Conservation (phyloP, 306 rosid species). For the Vigna trinervia region DNA sequence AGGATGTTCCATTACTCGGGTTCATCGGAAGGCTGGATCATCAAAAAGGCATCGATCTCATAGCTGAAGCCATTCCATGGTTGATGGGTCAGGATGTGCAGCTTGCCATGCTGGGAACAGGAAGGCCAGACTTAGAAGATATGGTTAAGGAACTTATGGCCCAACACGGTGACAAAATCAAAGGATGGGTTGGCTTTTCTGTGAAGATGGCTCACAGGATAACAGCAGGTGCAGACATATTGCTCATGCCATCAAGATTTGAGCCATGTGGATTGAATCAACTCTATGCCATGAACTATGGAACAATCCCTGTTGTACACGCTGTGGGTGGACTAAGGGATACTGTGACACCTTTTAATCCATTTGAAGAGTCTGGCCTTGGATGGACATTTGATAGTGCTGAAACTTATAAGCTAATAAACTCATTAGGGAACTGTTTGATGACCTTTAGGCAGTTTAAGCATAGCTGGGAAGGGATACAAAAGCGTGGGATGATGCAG, state of each 20-base stretch:
- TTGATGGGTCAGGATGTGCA: constrained; percentile 86
- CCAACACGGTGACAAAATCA: constrained; percentile 61
- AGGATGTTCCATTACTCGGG: constrained; percentile 70
- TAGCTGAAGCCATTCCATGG: constrained; percentile 92
- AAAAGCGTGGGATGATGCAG: constrained; percentile 85
- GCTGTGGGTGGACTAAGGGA: constrained; percentile 93
- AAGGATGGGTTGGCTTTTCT: constrained; percentile 96
- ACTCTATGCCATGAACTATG: constrained; percentile 91
- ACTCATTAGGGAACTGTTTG: constrained; percentile 83
- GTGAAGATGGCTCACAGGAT: constrained; percentile 88
- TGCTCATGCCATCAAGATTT: constrained; percentile 96
- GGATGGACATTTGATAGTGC: constrained; percentile 96
- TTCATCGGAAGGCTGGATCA: constrained; percentile 91
- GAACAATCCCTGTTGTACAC: constrained; percentile 95
- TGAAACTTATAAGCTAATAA: constrained; percentile 62
- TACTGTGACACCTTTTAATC: constrained; percentile 81
- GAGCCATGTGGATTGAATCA: constrained; percentile 98
- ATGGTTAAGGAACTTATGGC: constrained; percentile 66
- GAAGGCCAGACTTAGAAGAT: constrained; percentile 81
- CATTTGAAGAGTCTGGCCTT: constrained; percentile 71
- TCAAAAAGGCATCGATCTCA: constrained; percentile 92
- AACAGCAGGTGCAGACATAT: constrained; percentile 86
- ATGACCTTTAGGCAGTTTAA: constrained; percentile 71
- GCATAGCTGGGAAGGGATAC: constrained; percentile 97
- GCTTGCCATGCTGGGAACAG: constrained; percentile 87